Evolutionary conservation across 768 basidiomycete species (phyloP), one percentile per base, ranked within the genome.

Genomic region (Trametes gibbosa): DNA sequence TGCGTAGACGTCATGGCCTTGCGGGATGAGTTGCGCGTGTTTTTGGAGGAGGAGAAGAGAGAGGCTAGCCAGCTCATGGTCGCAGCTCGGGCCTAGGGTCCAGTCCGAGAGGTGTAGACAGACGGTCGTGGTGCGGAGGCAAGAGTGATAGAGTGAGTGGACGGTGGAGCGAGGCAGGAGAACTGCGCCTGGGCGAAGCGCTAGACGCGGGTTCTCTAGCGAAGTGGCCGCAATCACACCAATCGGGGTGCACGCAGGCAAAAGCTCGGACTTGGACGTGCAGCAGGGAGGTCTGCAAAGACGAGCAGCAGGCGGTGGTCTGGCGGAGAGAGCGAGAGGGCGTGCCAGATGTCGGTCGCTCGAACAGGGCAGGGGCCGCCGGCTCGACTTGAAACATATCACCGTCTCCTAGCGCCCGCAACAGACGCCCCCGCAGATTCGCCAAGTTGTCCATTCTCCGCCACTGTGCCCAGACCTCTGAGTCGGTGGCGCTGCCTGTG

Each of bases 41-140:
- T 72, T 62, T 81, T 78, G 50, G 60, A 58, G 52, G 78, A 69
- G 21, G 81, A 77, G 73, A 91, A 90, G 56, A 89, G 76, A 64
- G 84, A 83, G 27, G 80, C 74, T 49, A 91, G 75, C 89, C 89
- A 91, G 74, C 85, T 84, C 89, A 91, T 91, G 57, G 58, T 54
- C 34, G 56, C 10, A 39, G 56, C 35, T 37, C 25, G 32, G 17
- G 54, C 39, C 53, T 23, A n/a, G 10, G 35, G 35, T 9, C 16
- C 51, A 25, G 48, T 37, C 34, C 40, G 35, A 40, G 53, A 27
- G 25, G n/a, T 42, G 27, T 34, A 32, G 37, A 35, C 40, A 32
- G 37, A 35, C 40, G 49, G 50, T 27, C 37, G 53, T 35, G 56
- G 59, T 39, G 58, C n/a, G 45, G 58, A 24, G 48, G 58, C 19